Conservation (phyloP, 805 yeast genomes). For the Candida hungchunana region DNA sequence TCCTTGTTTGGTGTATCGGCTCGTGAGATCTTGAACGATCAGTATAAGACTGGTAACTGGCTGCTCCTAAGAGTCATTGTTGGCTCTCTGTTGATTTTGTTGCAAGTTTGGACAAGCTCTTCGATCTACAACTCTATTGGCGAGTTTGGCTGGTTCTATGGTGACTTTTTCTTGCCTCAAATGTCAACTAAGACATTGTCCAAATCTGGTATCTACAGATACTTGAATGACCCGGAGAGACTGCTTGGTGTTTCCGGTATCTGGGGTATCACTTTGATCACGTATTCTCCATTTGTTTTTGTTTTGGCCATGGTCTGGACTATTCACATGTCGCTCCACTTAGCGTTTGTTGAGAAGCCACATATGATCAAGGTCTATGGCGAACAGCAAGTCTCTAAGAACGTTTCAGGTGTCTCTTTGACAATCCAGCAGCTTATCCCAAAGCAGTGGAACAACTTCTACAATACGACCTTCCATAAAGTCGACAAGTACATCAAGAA, state of each 20-base stretch:
- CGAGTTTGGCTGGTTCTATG: conserved; percentile 87
- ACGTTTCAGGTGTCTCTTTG: conserved; percentile 40
- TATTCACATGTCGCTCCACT: conserved; percentile 56
- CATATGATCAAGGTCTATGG: conserved; percentile 79
- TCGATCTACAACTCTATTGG: conserved; percentile 71
- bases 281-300: conserved; percentile 46
- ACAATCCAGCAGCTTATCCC: conserved; percentile 35
- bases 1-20: conserved; percentile 39
- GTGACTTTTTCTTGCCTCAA: conserved; percentile 71
- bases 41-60: conserved; percentile 34
- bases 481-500: conserved; percentile 28
- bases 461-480: conserved; percentile 37
- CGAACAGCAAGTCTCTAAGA: conserved; percentile 50
- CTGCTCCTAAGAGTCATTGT: conserved; percentile 50
- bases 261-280: conserved; percentile 65
- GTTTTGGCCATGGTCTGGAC: conserved; percentile 64
- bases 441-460: conserved; percentile 36
- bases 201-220: conserved; percentile 77
- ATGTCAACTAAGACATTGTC: conserved; percentile 49
- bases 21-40: conserved; percentile 29
- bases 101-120: conserved; percentile 66
- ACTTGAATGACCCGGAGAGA: conserved; percentile 79
- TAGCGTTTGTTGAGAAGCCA: conserved; percentile 69
- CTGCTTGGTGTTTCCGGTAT: conserved; percentile 73
- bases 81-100: conserved; percentile 49